Evolutionary conservation across 2,329 filamentous ascomycete genomes (phyloP), one percentile per base, ranked within the genome.

Genomic region (Aspergillus chevalieri): DNA sequence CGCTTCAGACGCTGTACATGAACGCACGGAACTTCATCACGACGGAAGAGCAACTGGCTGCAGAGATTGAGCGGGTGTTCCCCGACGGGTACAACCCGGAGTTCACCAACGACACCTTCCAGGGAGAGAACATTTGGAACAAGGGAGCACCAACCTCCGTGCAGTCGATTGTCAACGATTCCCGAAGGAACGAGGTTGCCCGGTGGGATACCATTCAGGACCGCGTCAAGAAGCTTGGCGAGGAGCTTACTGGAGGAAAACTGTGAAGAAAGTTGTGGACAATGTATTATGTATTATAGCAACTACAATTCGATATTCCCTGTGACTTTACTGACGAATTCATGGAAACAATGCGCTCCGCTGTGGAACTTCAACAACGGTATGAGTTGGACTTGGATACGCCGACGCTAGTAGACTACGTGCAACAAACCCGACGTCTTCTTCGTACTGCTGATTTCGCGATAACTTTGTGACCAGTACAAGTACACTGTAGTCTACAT

Each of bases 1-100:
- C 85, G 14, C 73, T 98, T 26, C 89, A 95, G 70, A 84, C 88
- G 51, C 79, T 98, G 10, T 98, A 98, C 72, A 87, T 93, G 73
- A 87, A 90, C 59, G 90, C 93, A 4, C 81, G 86, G 22, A 76
- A 82, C 36, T 98, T 97, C 72, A 96, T 98, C 65, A 84, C 89
- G 15, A 84, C 80, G 21, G 90, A 95, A 66, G 73, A 78, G 46
- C 85, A 95, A 66, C 79, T 98, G 30, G 80, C 87, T 58, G 75
- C 76, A 14, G 80, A 83, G 56, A 84, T 96, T 49, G 86, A 94
- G 19, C 73, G 78, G 54, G 77, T 85, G n/a, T 98, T 96, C 71
- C 79, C 82, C 14, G 81, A 83, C 22, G 77, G 81, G 54, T 70
- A 66, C 72, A 71, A 71, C 53, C 57, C 61, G 21, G 68, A 65